Conservation (phyloP, 345 rosid species). For the Euphorbia pulcherrima region DNA sequence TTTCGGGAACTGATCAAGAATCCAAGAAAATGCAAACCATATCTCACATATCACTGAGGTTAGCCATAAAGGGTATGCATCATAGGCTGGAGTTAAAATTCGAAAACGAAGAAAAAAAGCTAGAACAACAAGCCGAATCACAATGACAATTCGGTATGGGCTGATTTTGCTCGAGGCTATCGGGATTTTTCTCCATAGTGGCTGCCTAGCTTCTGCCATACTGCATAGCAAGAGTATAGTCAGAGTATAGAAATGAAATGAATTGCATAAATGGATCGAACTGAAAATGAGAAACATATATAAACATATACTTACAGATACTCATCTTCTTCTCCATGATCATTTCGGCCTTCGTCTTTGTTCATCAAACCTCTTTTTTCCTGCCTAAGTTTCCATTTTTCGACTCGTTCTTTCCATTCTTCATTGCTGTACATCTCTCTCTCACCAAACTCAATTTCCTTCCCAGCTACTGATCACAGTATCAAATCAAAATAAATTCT, state of each 20-base stretch:
- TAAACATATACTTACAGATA: constrained; percentile 48
- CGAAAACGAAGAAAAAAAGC: constrained; percentile 87
- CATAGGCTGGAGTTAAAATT: constrained; percentile 76
- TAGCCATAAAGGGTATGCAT: constrained; percentile 90
- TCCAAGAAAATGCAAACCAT: constrained; percentile 97
- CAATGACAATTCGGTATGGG: constrained; percentile 91
- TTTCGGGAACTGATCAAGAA: constrained; percentile 96
- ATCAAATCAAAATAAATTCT: neutral
- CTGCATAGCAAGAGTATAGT: constrained; percentile 39
- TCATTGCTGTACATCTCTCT: constrained; percentile 61
- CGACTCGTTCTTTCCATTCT: constrained; percentile 93
- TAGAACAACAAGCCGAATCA: constrained; percentile 70
- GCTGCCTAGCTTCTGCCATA: constrained; percentile 93
- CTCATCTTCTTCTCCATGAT: constrained; percentile 70
- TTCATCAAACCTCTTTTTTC: constrained; percentile 78
- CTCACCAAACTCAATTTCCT: constrained; percentile 64
- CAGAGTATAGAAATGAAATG: too few species aligned
- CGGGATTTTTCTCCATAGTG: constrained; percentile 84
- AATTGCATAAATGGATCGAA: too few species aligned
- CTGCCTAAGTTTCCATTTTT: constrained; percentile 87
- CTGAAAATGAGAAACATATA: too few species aligned
- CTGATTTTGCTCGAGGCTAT: constrained; percentile 82
- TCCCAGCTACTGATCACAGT: constrained; percentile 43
- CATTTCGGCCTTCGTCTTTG: constrained; percentile 55
- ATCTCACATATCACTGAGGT: constrained; percentile 89